These are phyloP conservation scores for Eucalyptus paniculata DNA, from an alignment of 345 rosid species.

Conservation along the genomic window DNA sequence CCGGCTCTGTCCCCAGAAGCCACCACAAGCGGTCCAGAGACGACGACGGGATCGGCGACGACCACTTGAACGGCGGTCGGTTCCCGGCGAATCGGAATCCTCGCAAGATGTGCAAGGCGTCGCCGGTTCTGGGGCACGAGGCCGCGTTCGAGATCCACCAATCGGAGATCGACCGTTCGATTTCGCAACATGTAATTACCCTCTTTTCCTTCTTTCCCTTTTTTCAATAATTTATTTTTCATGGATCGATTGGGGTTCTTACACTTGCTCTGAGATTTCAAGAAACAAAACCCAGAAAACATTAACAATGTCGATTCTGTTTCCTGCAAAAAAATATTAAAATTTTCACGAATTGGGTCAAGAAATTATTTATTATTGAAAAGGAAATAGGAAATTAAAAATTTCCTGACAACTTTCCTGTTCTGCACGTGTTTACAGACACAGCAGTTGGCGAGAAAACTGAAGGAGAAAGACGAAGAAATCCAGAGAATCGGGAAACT, in stretches of 20 bases:
- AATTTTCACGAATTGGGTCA: not conserved
- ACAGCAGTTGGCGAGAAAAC: not conserved
- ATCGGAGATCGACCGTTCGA: constrained; percentile 30
- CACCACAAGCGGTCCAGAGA: constrained; percentile 3
- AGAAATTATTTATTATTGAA: not conserved
- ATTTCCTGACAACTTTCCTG: not conserved
- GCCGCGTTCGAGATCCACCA: constrained; percentile 34
- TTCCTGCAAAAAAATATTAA: not conserved
- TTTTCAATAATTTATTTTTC: not conserved
- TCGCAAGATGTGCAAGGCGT: constrained; percentile 1
- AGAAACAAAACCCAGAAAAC: not conserved
- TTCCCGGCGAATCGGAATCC: not conserved
- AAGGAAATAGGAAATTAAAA: not conserved
- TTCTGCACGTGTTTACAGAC: not conserved
- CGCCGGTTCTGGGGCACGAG: constrained; percentile 19
- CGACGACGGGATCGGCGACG: constrained; percentile 11
- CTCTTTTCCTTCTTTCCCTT: not conserved
- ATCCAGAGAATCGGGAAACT: not conserved
- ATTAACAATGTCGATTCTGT: not conserved
- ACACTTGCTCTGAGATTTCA: not conserved
- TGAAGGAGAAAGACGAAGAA: not conserved
- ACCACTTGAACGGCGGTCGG: not conserved
- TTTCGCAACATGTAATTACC: constrained; percentile 28
- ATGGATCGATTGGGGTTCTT: not conserved
- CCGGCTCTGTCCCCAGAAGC: not conserved